Evolutionary conservation across 2,329 filamentous ascomycete species (phyloP).

Genomic region (Diaporthe capsici): DNA sequence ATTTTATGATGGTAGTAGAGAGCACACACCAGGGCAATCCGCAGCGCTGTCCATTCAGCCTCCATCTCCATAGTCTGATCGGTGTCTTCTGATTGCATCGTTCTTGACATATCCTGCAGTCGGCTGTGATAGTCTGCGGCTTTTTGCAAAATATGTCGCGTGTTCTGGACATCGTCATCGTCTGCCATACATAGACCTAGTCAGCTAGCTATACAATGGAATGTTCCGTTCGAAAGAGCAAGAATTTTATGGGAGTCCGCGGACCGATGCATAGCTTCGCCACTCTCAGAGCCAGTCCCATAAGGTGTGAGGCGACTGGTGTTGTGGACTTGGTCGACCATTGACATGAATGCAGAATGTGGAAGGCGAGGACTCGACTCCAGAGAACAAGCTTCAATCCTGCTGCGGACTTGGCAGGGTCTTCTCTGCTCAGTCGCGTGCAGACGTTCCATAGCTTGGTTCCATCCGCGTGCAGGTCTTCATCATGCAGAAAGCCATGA

Average conservation of each 20-base stretch:
- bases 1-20: not conserved
- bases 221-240: not conserved
- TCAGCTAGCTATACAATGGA: slow-evolving; percentile 45
- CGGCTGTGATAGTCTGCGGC: slow-evolving; percentile 69
- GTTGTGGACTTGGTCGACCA: slow-evolving; percentile 47
- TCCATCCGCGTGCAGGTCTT: slow-evolving; percentile 68
- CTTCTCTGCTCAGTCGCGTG: slow-evolving; percentile 63
- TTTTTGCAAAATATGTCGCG: slow-evolving; percentile 73
- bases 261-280: slow-evolving; percentile 74
- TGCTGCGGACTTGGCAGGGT: slow-evolving; percentile 36
- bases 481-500: slow-evolving; percentile 50
- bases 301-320: slow-evolving; percentile 64
- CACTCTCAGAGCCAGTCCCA: slow-evolving; percentile 78
- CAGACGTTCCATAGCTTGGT: slow-evolving; percentile 77
- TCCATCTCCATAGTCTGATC: slow-evolving; percentile 57
- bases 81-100: slow-evolving; percentile 50
- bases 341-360: slow-evolving; percentile 74
- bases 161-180: slow-evolving; percentile 68
- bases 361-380: slow-evolving; percentile 72
- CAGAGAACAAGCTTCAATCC: slow-evolving; percentile 53
- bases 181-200: slow-evolving; percentile 52
- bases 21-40: slow-evolving; percentile 75
- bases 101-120: slow-evolving; percentile 51
- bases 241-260: not conserved
- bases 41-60: slow-evolving; percentile 75